Conservation (phyloP, 208 protist species). For the Leishmania amazonensis region DNA sequence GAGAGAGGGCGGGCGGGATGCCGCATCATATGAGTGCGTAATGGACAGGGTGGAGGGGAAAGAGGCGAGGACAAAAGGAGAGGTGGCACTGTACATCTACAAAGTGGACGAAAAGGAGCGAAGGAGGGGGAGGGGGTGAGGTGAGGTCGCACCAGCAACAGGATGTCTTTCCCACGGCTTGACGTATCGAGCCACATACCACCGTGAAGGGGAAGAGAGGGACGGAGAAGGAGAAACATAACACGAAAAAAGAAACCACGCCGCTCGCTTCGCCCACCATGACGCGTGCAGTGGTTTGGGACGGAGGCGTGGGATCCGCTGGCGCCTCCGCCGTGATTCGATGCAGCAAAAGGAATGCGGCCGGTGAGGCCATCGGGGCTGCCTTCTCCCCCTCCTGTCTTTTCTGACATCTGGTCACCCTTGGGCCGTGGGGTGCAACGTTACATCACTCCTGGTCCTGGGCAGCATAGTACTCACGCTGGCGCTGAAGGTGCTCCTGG, state of each 20-base stretch:
- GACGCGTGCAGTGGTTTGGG: not conserved
- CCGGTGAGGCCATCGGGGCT: not conserved
- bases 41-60: not conserved
- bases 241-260: not conserved
- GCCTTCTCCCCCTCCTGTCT: not conserved
- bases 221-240: slow-evolving; percentile 2
- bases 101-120: not conserved
- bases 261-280: not conserved
- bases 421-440: not conserved
- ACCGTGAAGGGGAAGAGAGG: slow-evolving; percentile 4
- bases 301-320: not conserved
- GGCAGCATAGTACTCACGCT: slow-evolving; percentile 41
- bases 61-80: not conserved
- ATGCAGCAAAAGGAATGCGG: not conserved
- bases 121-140: not conserved
- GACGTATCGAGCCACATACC: not conserved
- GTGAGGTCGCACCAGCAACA: not conserved
- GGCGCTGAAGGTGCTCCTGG: slow-evolving; percentile 55
- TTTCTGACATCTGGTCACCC: not conserved
- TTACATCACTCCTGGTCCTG: slow-evolving; percentile 10
- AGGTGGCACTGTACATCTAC: slow-evolving; percentile 7
- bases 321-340: not conserved
- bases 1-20: not conserved
- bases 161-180: not conserved
- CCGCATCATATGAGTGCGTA: not conserved